phyloP scores from a whole-genome alignment of 352 stramenopile genomes.

The Pythium plurisporium region DNA sequence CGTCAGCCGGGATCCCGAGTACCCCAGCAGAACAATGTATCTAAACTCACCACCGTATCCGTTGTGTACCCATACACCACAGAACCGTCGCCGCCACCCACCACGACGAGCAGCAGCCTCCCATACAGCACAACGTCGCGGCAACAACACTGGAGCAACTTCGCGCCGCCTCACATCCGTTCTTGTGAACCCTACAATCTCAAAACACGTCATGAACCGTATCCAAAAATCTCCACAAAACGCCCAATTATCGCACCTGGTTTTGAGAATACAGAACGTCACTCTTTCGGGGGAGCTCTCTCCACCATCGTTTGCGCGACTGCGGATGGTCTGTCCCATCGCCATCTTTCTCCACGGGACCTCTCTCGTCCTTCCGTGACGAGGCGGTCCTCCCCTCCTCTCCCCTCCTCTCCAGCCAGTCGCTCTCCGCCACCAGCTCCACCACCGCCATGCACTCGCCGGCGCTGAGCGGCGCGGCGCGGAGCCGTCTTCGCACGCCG shows the following conservation, averaged over 20 bases:
- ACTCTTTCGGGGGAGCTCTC: neutral
- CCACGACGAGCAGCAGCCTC: too few species aligned
- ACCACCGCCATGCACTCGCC: conserved; percentile 46
- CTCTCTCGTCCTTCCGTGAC: neutral
- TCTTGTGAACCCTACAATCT: too few species aligned
- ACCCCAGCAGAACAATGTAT: too few species aligned
- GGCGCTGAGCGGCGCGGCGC: conserved; percentile 53
- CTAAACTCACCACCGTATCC: too few species aligned
- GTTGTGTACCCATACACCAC: too few species aligned
- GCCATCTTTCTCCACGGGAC: conserved; percentile 1
- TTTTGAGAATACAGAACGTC: neutral
- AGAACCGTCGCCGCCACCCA: too few species aligned
- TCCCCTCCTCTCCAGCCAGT: neutral
- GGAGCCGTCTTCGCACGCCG: conserved; percentile 34
- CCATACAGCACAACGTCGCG: too few species aligned
- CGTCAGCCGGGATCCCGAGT: too few species aligned
- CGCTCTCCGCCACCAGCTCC: neutral
- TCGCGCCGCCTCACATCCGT: too few species aligned
- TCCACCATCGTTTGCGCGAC: neutral
- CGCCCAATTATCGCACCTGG: neutral
- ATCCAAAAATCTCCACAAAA: neutral
- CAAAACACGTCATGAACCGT: neutral
- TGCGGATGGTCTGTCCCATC: neutral
- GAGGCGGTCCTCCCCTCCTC: neutral
- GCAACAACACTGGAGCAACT: too few species aligned